Evolutionary conservation across 495 filamentous ascomycete species (phyloP), one percentile per base, ranked within the genome.

Genomic region (Bathelium albidoporum): DNA sequence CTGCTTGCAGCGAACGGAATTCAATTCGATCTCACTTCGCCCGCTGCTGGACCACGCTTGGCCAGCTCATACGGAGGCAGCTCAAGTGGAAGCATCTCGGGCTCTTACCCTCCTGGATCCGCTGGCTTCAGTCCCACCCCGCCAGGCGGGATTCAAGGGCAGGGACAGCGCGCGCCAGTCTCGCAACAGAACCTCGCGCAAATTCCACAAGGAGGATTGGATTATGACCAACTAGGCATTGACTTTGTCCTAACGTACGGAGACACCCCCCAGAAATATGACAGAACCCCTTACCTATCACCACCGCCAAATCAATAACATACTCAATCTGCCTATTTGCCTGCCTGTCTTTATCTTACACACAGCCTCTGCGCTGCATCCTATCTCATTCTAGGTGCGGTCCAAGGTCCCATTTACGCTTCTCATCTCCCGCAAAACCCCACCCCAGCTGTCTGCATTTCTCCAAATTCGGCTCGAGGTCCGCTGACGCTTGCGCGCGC

Each of bases 201-300:
- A 45, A 24, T 59, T 41, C 65, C 68, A 24, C 61, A 55, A 59
- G 71, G 70, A 32, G 78, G 77, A 3, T 75, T 90, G 65, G 91
- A 95, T 69, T 95, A 94, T 75, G 86, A 88, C 69, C 89, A 95
- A 70, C 81, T 92, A 58, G 92, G 91, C 67, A 88, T 97, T 73
- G 92, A 97, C 73, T 97, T 97, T 80, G 91, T 97, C 59, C 82
- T 97, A 77, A 89, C 88, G 91, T 97, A 89, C 78, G 90, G 26
- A n/a, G 31, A 31, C 32, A 26, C 32, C n/a, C 60, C 52, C 52
- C 61, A 32, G 49, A 55, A 55, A 55, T 55, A 28, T 55, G 49
- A 55, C 11, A 55, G 66, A 75, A 81, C 78, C 77, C 79, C 83
- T 62, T 85, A 85, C 75, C 79, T 83, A 72, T 85, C 84, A 77